Percentiles rank a stretch among this genome's conserved stretches.
These are phyloP conservation scores for Lactifluus volemus DNA, from an alignment of 768 basidiomycete species.

Conservation along the genomic window DNA sequence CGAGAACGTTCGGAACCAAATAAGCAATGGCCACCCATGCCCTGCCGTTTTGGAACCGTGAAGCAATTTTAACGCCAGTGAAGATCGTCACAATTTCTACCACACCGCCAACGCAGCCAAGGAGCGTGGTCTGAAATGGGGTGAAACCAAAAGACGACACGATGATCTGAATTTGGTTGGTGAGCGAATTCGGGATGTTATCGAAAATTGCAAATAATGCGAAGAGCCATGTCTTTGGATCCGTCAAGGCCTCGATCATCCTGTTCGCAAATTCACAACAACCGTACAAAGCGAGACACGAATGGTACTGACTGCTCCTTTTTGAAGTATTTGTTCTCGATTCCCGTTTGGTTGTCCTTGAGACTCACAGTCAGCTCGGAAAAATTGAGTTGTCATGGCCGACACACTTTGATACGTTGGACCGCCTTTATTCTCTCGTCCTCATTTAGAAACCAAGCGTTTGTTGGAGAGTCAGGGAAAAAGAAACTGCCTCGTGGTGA, in stretches of 20 bases:
- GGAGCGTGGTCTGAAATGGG: conserved; percentile 55
- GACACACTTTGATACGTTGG: conserved; percentile 48
- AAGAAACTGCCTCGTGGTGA: conserved; percentile 39
- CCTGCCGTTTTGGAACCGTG: conserved; percentile 46
- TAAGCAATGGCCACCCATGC: conserved; percentile 58
- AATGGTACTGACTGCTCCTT: conserved; percentile 53
- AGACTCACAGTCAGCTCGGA: neutral
- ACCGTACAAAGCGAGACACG: neutral
- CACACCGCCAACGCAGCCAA: conserved; percentile 56
- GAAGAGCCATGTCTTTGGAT: conserved; percentile 73
- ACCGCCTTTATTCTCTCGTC: conserved; percentile 58
- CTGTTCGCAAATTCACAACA: conserved; percentile 27
- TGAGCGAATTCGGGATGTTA: conserved; percentile 59
- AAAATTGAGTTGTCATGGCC: too few relatives aligned
- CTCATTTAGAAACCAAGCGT: conserved; percentile 62
- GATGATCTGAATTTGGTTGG: conserved; percentile 59
- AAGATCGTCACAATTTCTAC: conserved; percentile 65
- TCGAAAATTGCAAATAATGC: conserved; percentile 54
- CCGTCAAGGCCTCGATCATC: conserved; percentile 57
- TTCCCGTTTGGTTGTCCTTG: conserved; percentile 68
- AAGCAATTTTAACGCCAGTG: conserved; percentile 50
- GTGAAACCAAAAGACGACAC: conserved; percentile 59
- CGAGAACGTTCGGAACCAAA: conserved; percentile 56
- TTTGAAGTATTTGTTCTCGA: conserved; percentile 78
- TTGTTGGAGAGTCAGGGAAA: conserved; percentile 70